Base-by-base conservation (phyloP, 257 asterid genomes). In the Catharanthus roseus region DNA sequence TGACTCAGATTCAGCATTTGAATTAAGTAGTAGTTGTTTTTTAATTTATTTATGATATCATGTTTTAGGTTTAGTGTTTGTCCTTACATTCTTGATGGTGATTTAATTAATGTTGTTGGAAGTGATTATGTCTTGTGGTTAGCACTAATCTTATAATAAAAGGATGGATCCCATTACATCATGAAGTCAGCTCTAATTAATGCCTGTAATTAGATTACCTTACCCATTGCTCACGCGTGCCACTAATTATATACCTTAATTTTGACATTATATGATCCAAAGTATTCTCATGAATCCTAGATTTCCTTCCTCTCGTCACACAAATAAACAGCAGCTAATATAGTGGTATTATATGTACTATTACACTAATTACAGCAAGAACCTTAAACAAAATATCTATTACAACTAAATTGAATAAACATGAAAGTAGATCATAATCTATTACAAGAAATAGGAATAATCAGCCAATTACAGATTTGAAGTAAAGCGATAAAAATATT, bases 41-140 rank as follows among this genome's bases (percentile, higher is more conserved):
- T 3, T 38, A 38, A 8, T 38, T 38, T 38, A 34, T 67, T 34
- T 38, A 72, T 61, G 75, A 19, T 42, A 49, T 65, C 51, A 45
- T 29, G 77, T 66, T 66, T 73, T 54, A 54, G 67, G 72, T 18
- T 66, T 66, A 66, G 36, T 65, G 65, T 56, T n/a, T 73, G 23
- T 65, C 69, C 53, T 68, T 38, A 9, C 69, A 42, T 1, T 53
- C 5, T 11, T 68, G 74, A 74, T 49, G 78, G 69, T 67, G 74
- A 58, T 60, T 45, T 33, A 57, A 54, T 33, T 47, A 57, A 38
- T 31, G 53, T 47, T 47, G 53, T 15, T 13, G n/a, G 19, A 47
- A 13, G 0, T 13, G 53, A 13, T 13, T 39, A 24, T 39, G 53
- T 65, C 64, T 0, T 70, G 79, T 70, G 74, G 47, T 45, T 29